Base-by-base conservation (phyloP, 208 protist genomes). In the Angomonas ambiguus region DNA sequence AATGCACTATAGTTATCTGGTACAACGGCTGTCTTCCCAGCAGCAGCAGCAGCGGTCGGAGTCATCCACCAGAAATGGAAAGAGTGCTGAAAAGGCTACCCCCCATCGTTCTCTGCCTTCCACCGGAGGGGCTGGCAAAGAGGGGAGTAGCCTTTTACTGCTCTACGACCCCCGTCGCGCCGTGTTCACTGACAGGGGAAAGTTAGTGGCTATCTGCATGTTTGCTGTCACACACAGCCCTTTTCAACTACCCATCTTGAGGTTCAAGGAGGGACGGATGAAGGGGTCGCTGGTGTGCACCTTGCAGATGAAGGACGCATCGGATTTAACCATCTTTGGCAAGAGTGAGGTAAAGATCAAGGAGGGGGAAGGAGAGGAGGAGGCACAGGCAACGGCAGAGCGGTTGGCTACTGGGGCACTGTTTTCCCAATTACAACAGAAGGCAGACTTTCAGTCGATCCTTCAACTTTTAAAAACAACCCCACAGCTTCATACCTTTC, bases 1-100 rank as follows among this genome's bases (percentile, higher is more conserved):
- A 10, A 85, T 90, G 90, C 87, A 92, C 49, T 91, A 92, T 62
- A 75, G 77, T 27, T 86, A 91, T 55, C 68, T 95, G 27, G 42
- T 90, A 11, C 59, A 33, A 18, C 56, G 58, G 11, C 55, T 77
- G 2, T 69, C 64, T 31, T 2, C 33, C 11, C 10, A 77, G 79
- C 66, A 66, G 32, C 53, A 51, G 51, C 18, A 28, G 20, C n/a
- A n/a, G n/a, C n/a, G n/a, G n/a, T n/a, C n/a, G n/a, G n/a, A n/a
- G n/a, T n/a, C n/a, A n/a, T n/a, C n/a, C n/a, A n/a, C n/a, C n/a
- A n/a, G n/a, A n/a, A n/a, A n/a, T n/a, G n/a, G n/a, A n/a, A n/a
- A n/a, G n/a, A n/a, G n/a, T n/a, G n/a, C n/a, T n/a, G n/a, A n/a
- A n/a, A n/a, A n/a, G n/a, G n/a, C n/a, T n/a, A n/a, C n/a, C n/a